Conservation (phyloP, 2,329 filamentous ascomycete species). For the Endothia cerciana region DNA sequence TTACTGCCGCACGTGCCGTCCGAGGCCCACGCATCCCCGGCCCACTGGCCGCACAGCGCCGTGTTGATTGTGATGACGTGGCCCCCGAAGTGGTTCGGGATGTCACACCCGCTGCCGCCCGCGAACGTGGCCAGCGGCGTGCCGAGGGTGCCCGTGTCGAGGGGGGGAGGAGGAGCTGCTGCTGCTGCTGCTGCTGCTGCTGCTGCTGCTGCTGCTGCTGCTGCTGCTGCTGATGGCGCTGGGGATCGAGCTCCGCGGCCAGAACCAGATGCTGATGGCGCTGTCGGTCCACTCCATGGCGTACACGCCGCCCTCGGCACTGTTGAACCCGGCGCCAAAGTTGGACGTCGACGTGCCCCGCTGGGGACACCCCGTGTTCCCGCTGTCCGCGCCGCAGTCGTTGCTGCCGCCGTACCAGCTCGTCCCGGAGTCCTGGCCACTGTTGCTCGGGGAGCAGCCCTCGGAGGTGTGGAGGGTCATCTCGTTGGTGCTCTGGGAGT, state of each 20-base stretch:
- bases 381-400: conserved; percentile 60
- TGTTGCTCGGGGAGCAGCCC: conserved; percentile 61
- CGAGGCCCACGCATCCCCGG: conserved; percentile 66
- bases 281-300: conserved; percentile 76
- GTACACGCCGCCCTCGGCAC: conserved; percentile 69
- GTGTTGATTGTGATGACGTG: conserved; percentile 71
- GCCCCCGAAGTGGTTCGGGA: conserved; percentile 69
- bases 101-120: conserved; percentile 66
- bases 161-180: conserved; percentile 60
- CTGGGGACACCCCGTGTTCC: conserved; percentile 63
- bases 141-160: conserved; percentile 70
- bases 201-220: too few relatives aligned
- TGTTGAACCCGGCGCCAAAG: conserved; percentile 74
- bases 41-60: conserved; percentile 76
- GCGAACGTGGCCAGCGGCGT: conserved; percentile 69
- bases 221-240: conserved; percentile 20
- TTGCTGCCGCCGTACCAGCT: conserved; percentile 24
- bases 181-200: too few relatives aligned
- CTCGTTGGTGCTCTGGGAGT: conserved; percentile 59
- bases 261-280: conserved; percentile 81
- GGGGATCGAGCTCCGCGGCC: conserved; percentile 57
- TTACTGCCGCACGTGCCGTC: conserved; percentile 62
- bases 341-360: conserved; percentile 53
- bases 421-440: conserved; percentile 46
- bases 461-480: conserved; percentile 70